Evolutionary conservation across 1,284 basidiomycete genomes (phyloP), one percentile per base, ranked within the genome.

Genomic region (Apiotrichum veenhuisii): DNA sequence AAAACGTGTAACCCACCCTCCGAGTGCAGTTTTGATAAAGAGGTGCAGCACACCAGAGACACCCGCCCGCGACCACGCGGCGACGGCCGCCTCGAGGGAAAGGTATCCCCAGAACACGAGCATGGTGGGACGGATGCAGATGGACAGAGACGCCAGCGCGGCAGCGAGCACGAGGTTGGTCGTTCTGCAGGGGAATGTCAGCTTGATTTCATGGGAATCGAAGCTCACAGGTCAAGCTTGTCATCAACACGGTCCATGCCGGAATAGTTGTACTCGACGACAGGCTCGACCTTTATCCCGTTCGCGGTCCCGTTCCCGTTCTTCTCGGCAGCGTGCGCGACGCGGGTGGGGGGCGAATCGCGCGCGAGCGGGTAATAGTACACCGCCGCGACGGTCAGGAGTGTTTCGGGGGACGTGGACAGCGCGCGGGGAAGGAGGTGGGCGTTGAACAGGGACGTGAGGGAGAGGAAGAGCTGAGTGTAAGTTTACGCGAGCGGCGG

Each of bases 371-470:
- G 93, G 78, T 90, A 98, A 70, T 83, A 84, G 25, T 80, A 81
- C 50, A 97, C 81, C 0, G 93, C 93, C 37, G 88, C 77, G 0
- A 86, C 85, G 0, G 88, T 89, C 41, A 98, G 75, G 0, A 89
- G 85, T 0, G 92, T 93, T 72, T 99, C 96, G 22, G 92, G 78
- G 7, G 92, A 94, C 71, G 98, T 99, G 17, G 92, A 95, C 38
- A 98, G 80, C 0, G 93, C 91, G 22, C 96, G 83, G 5, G 91
- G 88, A 14, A 96, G 80, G 1, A 91, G 85, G 53, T 95, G 81
- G 0, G 84, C 84, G 70, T 95, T 84, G 78, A 97, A 98, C 65
- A 95, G 84, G 0, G 90, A 95, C 0, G 87, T 84, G 41, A 93
- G 72, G 11, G 91, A 95, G 36, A 95, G 77, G 57, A 94, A 81